Conservation (phyloP, 208 protist species). For the Leishmania aethiopica region DNA sequence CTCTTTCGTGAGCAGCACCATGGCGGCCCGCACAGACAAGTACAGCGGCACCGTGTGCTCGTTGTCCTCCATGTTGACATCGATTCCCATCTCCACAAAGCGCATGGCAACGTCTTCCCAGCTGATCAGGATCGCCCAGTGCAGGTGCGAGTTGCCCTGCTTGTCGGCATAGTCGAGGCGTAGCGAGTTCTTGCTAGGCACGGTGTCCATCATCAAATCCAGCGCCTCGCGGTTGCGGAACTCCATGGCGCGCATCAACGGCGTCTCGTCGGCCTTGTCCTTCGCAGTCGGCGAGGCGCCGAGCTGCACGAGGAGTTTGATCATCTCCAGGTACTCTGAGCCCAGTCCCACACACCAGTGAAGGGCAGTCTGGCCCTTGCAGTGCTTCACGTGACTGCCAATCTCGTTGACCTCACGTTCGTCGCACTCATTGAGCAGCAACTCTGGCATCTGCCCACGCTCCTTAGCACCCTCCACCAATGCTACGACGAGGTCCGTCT, state of each 20-base stretch:
- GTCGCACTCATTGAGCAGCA: conserved; percentile 80
- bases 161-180: conserved; percentile 70
- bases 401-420: conserved; percentile 69
- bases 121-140: conserved; percentile 76
- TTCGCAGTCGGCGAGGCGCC: conserved; percentile 74
- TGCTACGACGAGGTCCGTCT: conserved; percentile 62
- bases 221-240: conserved; percentile 61
- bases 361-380: conserved; percentile 71
- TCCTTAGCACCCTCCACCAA: conserved; percentile 62
- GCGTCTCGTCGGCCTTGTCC: conserved; percentile 76
- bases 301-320: conserved; percentile 63
- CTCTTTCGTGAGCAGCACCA: conserved; percentile 50
- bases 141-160: conserved; percentile 61
- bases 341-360: conserved; percentile 87
- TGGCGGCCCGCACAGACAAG: conserved; percentile 59
- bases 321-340: conserved; percentile 64
- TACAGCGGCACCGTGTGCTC: conserved; percentile 66
- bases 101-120: conserved; percentile 55
- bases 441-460: conserved; percentile 53
- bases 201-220: conserved; percentile 52
- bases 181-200: conserved; percentile 30
- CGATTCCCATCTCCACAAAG: conserved; percentile 69
- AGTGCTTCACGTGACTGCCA: conserved; percentile 53
- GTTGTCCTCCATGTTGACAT: conserved; percentile 74
- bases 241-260: conserved; percentile 85